Evolutionary conservation across 805 yeast genomes (phyloP), one percentile per base, ranked within the genome.

Genomic region (Yarrowia phangngaensis): DNA sequence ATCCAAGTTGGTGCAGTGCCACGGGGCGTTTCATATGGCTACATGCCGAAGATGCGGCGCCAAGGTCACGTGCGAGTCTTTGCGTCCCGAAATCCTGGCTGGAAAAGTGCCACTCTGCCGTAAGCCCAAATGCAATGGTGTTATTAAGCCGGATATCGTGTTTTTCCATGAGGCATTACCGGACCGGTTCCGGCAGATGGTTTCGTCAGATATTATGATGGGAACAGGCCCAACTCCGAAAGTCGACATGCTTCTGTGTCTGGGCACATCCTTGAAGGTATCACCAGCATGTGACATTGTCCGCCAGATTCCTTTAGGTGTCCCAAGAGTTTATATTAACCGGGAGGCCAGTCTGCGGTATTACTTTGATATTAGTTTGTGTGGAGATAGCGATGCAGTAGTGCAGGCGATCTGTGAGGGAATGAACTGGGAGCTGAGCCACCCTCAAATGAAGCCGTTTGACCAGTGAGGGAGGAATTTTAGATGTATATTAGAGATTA

Each of bases 221-320:
- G 68, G 70, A 31, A 9, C 9, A 9, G 71, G 73, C 32, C 96
- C 89, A 60, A 70, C 80, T 6, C 57, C 65, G 14, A 69, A 74
- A 31, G 85, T 95, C 64, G 97, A 89, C 64, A 68, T 88, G 49
- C 67, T 89, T 34, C 72, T 88, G 4, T 83, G 95, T 62, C 80
- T 88, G 26, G 97, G 97, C 13, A 88, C 97, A 0, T 87, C 95
- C 15, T 71, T 88, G 55, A 85, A 88, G 60, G 97, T 88, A 17
- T 87, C 94, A 0, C 97, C 97, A 0, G 96, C 89, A 4, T 79
- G 87, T 47, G 88, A 85, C 47, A 84, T 88, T 51, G 89, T 85
- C n/a, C 80, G 85, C 54, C 71, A 75, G 65, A 67, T 88, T 2
- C 79, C 82, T 0, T 72, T 73, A n/a, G 64, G 74, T n/a, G 79